Evolutionary conservation across 106 monocot genomes (phyloP).

Genomic region (Apostasia shenzhenica): DNA sequence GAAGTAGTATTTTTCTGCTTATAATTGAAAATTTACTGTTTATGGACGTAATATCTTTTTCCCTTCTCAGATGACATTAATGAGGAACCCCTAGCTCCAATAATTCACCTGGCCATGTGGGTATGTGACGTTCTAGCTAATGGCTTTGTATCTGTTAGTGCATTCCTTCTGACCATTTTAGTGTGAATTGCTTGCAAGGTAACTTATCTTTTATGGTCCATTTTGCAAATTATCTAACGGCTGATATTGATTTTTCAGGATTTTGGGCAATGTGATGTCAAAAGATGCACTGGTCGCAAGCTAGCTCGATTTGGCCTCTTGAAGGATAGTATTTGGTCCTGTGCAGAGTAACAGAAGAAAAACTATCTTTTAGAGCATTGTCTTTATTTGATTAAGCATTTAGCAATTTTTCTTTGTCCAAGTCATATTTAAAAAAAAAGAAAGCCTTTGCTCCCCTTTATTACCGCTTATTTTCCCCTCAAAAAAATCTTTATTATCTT

Average conservation of each 20-base stretch:
- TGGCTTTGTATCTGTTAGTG: not conserved
- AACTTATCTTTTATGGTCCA: not conserved
- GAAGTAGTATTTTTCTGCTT: not conserved
- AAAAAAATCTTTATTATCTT: too few relatives aligned
- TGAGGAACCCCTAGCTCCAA: slow-evolving; percentile 35
- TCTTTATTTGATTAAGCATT: not conserved
- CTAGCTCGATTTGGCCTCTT: slow-evolving; percentile 90
- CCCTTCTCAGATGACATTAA: slow-evolving; percentile 42
- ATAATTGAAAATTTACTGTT: not conserved
- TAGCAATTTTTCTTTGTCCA: too few relatives aligned
- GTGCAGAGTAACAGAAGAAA: not conserved
- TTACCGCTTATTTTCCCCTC: too few relatives aligned
- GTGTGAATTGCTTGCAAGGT: not conserved
- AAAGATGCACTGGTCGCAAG: slow-evolving; percentile 93
- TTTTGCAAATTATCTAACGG: not conserved
- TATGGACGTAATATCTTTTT: not conserved
- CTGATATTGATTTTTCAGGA: slow-evolving; percentile 41
- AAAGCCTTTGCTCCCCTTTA: too few relatives aligned
- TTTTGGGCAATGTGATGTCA: slow-evolving; percentile 93
- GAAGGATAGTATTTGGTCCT: slow-evolving; percentile 43
- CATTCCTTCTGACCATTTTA: not conserved
- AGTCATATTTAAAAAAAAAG: too few relatives aligned
- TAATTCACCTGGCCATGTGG: slow-evolving; percentile 96
- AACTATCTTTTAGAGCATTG: not conserved
- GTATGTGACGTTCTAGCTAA: slow-evolving; percentile 32